Percentiles rank a stretch among this genome's conserved stretches.
These are phyloP conservation scores for Mycosphaerelloides madeirae DNA, from an alignment of 2,329 filamentous ascomycete genomes.

Conservation along the genomic window DNA sequence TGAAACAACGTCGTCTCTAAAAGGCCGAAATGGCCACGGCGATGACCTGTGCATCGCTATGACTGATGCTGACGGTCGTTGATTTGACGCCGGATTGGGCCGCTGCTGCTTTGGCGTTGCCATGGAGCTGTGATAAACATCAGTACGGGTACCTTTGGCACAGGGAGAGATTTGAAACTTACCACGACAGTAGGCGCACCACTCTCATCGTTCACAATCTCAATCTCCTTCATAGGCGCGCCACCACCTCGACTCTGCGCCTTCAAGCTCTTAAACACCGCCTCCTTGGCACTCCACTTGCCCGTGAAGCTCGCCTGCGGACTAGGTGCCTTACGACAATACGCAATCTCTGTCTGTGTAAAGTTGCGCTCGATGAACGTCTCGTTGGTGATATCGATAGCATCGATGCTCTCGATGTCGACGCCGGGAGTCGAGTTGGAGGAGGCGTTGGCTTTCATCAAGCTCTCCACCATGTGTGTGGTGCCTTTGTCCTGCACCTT, in stretches of 20 bases:
- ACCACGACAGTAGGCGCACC: constrained; percentile 82
- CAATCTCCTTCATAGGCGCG: constrained; percentile 88
- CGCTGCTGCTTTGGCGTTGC: constrained; percentile 77
- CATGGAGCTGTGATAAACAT: constrained; percentile 63
- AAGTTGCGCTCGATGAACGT: constrained; percentile 96
- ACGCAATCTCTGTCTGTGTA: constrained; percentile 73
- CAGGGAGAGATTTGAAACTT: constrained; percentile 42
- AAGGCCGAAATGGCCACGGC: constrained; percentile 63
- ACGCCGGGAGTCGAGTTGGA: constrained; percentile 75
- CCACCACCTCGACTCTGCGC: constrained; percentile 83
- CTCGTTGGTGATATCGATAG: constrained; percentile 88
- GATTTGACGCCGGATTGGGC: constrained; percentile 80
- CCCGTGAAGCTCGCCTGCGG: constrained; percentile 90
- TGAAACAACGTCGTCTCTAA: constrained; percentile 16
- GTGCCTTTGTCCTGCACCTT: constrained; percentile 60
- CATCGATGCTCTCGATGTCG: constrained; percentile 82
- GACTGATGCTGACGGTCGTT: constrained; percentile 90
- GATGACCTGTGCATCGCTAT: constrained; percentile 89
- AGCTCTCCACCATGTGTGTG: constrained; percentile 68
- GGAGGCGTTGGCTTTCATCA: constrained; percentile 60
- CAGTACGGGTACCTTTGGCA: constrained; percentile 11
- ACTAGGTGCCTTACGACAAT: constrained; percentile 74
- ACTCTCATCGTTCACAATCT: constrained; percentile 74
- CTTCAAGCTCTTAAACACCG: constrained; percentile 94
- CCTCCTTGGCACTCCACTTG: constrained; percentile 96